Conservation (phyloP, 2,329 filamentous ascomycete species). For the Harringtonia aguacate region DNA sequence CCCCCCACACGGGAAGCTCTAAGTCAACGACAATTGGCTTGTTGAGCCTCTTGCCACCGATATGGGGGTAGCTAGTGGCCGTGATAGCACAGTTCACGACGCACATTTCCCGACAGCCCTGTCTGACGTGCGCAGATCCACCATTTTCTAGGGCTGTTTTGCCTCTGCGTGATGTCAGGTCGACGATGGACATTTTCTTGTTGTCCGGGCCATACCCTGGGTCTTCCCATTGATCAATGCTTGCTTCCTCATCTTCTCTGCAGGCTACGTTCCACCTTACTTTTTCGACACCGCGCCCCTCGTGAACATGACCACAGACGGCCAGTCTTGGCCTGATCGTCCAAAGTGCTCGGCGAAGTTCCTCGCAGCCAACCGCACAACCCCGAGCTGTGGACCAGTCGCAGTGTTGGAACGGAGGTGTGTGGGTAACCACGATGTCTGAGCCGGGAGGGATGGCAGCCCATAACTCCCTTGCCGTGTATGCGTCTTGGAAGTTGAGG, state of each 20-base stretch:
- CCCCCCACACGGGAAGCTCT: constrained; percentile 51
- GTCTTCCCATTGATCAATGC: constrained; percentile 42
- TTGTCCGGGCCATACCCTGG: constrained; percentile 35
- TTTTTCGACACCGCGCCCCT: constrained; percentile 51
- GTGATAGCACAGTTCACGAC: constrained; percentile 72
- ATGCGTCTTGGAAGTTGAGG: constrained; percentile 53
- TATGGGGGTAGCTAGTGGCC: constrained; percentile 54
- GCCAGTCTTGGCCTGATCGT: constrained; percentile 51
- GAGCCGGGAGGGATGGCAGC: constrained; percentile 45
- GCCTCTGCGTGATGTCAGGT: constrained; percentile 40
- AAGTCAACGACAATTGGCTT: constrained; percentile 80
- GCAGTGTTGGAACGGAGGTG: constrained; percentile 49
- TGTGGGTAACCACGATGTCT: constrained; percentile 63
- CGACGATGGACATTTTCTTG: constrained; percentile 54
- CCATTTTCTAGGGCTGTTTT: constrained; percentile 33
- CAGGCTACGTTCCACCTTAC: constrained; percentile 46
- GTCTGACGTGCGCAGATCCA: constrained; percentile 18
- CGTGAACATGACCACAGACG: constrained; percentile 65
- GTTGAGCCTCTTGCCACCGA: constrained; percentile 53
- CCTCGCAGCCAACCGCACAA: constrained; percentile 46
- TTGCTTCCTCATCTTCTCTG: constrained; percentile 11
- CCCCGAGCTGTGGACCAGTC: constrained; percentile 33
- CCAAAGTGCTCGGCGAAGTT: constrained; percentile 45
- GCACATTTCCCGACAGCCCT: constrained; percentile 55
- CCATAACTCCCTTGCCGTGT: constrained; percentile 36